phyloP scores from a whole-genome alignment of 192 early-diverging fungal species.

The Oehlia diaphana region DNA sequence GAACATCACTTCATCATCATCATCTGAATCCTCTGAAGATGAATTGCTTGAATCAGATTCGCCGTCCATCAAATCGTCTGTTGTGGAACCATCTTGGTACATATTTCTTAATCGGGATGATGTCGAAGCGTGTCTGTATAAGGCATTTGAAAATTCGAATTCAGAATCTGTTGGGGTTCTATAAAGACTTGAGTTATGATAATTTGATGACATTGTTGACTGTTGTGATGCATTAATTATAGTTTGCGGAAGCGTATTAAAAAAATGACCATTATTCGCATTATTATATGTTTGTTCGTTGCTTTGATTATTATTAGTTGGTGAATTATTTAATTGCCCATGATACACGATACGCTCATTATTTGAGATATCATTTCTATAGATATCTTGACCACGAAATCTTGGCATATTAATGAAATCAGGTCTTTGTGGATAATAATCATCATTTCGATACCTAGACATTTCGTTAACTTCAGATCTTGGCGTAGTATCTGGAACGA shows the following conservation, averaged over 20 bases:
- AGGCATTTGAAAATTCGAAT: conserved; percentile 13
- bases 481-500: not conserved
- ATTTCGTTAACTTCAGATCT: not conserved
- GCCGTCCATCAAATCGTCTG: conserved; percentile 1
- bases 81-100: conserved; percentile 4
- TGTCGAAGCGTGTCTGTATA: not conserved
- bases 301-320: not conserved
- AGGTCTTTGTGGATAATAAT: conserved; percentile 1
- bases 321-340: not conserved
- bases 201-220: not conserved
- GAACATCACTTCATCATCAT: conserved; percentile 14
- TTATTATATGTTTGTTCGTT: not conserved
- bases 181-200: not conserved
- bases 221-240: not conserved
- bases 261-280: not conserved
- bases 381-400: not conserved
- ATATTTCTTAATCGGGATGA: conserved; percentile 11
- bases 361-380: not conserved
- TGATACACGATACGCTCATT: not conserved
- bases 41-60: not conserved
- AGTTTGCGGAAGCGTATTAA: not conserved
- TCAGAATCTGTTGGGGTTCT: not conserved
- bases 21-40: conserved; percentile 15
- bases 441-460: conserved; percentile 17
- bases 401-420: not conserved